Evolutionary conservation across 2,329 filamentous ascomycete genomes (phyloP).

Genomic region (Hymenoscyphus occultus): DNA sequence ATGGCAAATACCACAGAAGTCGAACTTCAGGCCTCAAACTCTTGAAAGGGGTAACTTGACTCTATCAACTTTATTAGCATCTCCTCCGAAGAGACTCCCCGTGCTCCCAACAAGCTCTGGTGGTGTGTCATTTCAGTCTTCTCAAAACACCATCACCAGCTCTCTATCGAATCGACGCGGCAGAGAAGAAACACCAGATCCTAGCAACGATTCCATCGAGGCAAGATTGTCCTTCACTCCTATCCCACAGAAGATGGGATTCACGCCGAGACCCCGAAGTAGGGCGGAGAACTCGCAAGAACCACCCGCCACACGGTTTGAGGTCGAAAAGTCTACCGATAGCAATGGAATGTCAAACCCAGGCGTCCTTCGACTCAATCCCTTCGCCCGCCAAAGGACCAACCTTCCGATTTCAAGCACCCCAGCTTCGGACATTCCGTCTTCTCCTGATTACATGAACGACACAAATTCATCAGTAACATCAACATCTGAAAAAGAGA

Average conservation of each 20-base stretch:
- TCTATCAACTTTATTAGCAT: constrained; percentile 31
- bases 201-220: not conserved
- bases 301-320: constrained; percentile 23
- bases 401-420: constrained; percentile 21
- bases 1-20: constrained; percentile 34
- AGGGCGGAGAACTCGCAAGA: constrained; percentile 10
- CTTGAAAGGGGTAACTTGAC: constrained; percentile 26
- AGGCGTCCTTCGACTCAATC: not conserved
- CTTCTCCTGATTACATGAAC: constrained; percentile 10
- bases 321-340: not conserved
- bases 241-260: constrained; percentile 33
- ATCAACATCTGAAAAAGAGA: constrained; percentile 24
- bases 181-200: not conserved
- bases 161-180: not conserved
- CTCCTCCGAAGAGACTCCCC: constrained; percentile 30
- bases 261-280: constrained; percentile 28
- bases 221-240: constrained; percentile 21
- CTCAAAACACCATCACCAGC: not conserved
- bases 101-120: constrained; percentile 20
- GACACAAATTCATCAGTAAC: constrained; percentile 14
- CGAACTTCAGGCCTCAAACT: constrained; percentile 33
- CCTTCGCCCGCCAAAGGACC: constrained; percentile 17
- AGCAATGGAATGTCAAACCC: not conserved
- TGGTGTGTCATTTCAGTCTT: constrained; percentile 9
- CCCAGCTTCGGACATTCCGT: not conserved